Percentiles rank a stretch among this genome's conserved stretches.
Conservation (phyloP, 495 filamentous ascomycete species). For the Bacidia rubella region DNA sequence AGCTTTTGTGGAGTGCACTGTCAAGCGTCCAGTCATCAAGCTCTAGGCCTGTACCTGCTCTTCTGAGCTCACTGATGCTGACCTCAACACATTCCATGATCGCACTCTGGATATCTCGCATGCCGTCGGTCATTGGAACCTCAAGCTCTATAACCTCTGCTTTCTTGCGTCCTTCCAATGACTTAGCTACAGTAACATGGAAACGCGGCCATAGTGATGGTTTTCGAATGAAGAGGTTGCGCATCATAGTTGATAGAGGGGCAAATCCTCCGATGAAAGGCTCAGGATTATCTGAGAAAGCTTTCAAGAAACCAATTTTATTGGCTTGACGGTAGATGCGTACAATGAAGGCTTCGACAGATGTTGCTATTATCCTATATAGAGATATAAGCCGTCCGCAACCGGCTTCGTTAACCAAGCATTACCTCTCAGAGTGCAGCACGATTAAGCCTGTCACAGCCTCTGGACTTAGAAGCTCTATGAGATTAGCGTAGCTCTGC, state of each 20-base stretch:
- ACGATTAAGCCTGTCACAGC: conserved; percentile 81
- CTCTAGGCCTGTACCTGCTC: conserved; percentile 75
- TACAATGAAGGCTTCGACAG: conserved; percentile 86
- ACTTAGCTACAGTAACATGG: conserved; percentile 75
- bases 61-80: conserved; percentile 82
- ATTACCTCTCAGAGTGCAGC: conserved; percentile 68
- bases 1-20: conserved; percentile 82
- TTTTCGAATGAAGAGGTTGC: conserved; percentile 81
- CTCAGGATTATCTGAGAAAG: conserved; percentile 90
- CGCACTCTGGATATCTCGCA: conserved; percentile 86
- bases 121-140: conserved; percentile 89
- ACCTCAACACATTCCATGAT: conserved; percentile 94
- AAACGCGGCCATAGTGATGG: conserved; percentile 91
- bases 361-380: conserved; percentile 63
- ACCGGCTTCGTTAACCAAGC: too few species aligned
- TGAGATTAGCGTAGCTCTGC: conserved; percentile 12
- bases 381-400: too few species aligned
- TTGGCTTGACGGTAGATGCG: conserved; percentile 90
- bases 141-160: conserved; percentile 95
- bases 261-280: conserved; percentile 83
- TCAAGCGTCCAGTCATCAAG: conserved; percentile 98
- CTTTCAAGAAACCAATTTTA: conserved; percentile 84
- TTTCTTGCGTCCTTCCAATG: conserved; percentile 79
- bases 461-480: conserved; percentile 60
- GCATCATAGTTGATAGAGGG: conserved; percentile 80